These are phyloP conservation scores for Puccinia brachypodii DNA, from an alignment of 1,284 basidiomycete species.

Conservation along the genomic window DNA sequence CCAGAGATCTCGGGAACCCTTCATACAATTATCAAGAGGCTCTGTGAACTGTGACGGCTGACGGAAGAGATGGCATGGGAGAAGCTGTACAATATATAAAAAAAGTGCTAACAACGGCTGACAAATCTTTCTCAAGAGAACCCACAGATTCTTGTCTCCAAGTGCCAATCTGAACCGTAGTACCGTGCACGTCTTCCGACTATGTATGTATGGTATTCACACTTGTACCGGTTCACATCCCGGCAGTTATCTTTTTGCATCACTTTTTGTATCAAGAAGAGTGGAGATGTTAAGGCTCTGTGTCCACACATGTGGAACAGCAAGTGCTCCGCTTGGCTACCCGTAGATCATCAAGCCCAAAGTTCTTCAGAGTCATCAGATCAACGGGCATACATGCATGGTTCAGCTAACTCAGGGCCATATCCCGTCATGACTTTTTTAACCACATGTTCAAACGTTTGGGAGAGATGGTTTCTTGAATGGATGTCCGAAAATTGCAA, in stretches of 20 bases:
- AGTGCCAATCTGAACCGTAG: no score
- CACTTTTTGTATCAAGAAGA: background rate
- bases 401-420: background rate
- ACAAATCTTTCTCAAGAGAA: background rate
- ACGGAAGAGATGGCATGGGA: background rate
- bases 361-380: background rate
- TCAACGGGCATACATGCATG: background rate
- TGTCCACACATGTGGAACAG: no score
- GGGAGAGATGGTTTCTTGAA: background rate
- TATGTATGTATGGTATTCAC: no score
- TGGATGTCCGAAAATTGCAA: background rate
- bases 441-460: background rate
- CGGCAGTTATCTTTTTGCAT: background rate
- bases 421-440: no score
- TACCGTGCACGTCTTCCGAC: no score
- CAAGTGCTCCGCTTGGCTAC: background rate
- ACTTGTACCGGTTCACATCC: background rate
- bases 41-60: background rate
- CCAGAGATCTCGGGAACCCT: background rate
- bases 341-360: background rate
- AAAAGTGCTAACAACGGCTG: background rate
- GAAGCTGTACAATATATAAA: background rate
- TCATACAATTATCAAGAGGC: background rate
- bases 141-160: background rate
- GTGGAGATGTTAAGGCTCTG: background rate